A percentile compares a stretch with the other conserved stretches of the same genome.
These are phyloP conservation scores for Ceratocystiopsis minuta DNA, from an alignment of 2,329 filamentous ascomycete genomes.

Conservation along the genomic window DNA sequence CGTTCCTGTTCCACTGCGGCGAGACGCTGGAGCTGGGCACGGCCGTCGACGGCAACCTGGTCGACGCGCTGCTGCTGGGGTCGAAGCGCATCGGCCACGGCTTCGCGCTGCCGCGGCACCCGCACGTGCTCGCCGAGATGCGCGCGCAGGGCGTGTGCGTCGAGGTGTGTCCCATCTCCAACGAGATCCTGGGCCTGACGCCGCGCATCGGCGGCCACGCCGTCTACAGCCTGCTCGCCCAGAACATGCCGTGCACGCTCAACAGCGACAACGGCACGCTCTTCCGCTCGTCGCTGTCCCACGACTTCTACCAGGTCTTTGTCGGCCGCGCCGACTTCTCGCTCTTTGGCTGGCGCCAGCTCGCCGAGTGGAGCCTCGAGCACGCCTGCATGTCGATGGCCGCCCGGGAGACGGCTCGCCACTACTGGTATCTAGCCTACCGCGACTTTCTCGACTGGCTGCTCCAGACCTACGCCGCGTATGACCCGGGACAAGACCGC, in stretches of 20 bases:
- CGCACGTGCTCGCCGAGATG: slow-evolving; percentile 47
- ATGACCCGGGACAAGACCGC: too few species aligned
- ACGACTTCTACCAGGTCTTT: slow-evolving; percentile 64
- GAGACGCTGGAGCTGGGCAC: slow-evolving; percentile 52
- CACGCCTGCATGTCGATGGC: slow-evolving; percentile 34
- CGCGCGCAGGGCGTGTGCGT: slow-evolving; percentile 45
- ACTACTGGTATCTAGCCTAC: slow-evolving; percentile 39
- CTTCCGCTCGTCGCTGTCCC: slow-evolving; percentile 52
- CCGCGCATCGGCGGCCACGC: slow-evolving; percentile 46
- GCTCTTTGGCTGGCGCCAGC: slow-evolving; percentile 53
- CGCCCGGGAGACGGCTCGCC: slow-evolving; percentile 26
- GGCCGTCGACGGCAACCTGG: slow-evolving; percentile 47
- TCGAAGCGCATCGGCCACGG: slow-evolving; percentile 58
- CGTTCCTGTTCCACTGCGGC: slow-evolving; percentile 61
- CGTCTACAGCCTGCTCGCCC: slow-evolving; percentile 50
- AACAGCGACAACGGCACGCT: slow-evolving; percentile 61
- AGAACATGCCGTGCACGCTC: slow-evolving; percentile 54
- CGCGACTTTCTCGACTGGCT: slow-evolving; percentile 36
- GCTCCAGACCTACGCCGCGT: slow-evolving; percentile 21
- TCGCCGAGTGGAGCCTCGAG: slow-evolving; percentile 43
- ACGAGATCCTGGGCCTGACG: slow-evolving; percentile 55
- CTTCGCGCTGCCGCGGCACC: slow-evolving; percentile 50
- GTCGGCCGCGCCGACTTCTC: slow-evolving; percentile 49
- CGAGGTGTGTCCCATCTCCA: slow-evolving; percentile 63
- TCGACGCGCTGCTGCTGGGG: slow-evolving; percentile 47